Conservation (phyloP, 306 rosid genomes). For the Castanea sativa region DNA sequence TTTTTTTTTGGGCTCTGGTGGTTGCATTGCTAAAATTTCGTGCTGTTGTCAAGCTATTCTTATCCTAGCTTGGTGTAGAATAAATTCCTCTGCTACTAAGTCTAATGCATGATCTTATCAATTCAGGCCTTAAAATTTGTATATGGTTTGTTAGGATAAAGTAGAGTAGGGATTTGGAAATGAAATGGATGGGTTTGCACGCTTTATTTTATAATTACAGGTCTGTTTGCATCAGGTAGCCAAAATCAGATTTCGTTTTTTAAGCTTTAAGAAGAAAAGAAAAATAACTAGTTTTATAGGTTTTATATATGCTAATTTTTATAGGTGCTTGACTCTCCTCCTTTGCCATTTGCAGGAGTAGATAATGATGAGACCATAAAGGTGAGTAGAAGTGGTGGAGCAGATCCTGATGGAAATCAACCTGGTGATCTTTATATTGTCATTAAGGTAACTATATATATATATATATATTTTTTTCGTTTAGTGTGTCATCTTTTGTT, state of each 20-base stretch:
- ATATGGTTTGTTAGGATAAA: neutral
- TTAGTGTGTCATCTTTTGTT: neutral
- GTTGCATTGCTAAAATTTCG: too few relatives aligned
- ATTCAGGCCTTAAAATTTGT: neutral
- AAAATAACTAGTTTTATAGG: neutral
- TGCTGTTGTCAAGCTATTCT: too few relatives aligned
- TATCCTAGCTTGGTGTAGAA: too few relatives aligned
- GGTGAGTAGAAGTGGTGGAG: constrained; percentile 77
- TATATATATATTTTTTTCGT: too few relatives aligned
- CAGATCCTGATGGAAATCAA: constrained; percentile 83
- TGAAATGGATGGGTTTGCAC: neutral
- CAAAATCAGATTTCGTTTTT: neutral
- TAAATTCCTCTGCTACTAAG: too few relatives aligned
- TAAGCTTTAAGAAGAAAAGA: neutral
- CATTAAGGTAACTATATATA: constrained; percentile 44
- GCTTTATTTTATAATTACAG: neutral
- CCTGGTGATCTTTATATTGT: constrained; percentile 87
- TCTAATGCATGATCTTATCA: neutral
- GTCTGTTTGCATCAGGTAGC: neutral
- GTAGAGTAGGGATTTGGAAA: neutral
- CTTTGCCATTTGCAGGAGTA: constrained; percentile 53
- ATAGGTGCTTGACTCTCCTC: constrained; percentile 15
- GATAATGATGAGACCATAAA: constrained; percentile 63
- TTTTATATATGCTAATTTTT: neutral
- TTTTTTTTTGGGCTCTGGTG: too few relatives aligned